phyloP scores from a whole-genome alignment of 176 grass and related monocot species.

The Eleusine indica region DNA sequence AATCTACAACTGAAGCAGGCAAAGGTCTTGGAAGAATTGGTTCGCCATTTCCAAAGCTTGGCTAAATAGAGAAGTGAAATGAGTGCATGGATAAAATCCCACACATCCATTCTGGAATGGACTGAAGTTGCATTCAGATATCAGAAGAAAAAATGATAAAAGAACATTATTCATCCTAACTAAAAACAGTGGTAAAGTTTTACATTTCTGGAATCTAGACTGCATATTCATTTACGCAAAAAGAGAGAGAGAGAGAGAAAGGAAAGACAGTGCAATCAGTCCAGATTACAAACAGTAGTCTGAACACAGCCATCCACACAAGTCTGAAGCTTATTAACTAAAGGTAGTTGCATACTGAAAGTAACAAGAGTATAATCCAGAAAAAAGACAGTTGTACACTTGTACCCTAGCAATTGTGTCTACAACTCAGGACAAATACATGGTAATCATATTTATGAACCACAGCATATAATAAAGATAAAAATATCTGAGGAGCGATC shows the following conservation, averaged over 20 bases:
- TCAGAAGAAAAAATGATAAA: neutral
- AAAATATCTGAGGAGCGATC: neutral
- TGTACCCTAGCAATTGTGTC: neutral
- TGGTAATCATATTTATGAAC: neutral
- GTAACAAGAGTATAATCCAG: constrained; percentile 18
- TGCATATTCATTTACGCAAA: neutral
- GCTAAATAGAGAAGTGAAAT: constrained; percentile 40
- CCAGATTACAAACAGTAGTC: neutral
- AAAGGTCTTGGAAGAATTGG: constrained; percentile 78
- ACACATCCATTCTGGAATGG: neutral
- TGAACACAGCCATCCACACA: constrained; percentile 16
- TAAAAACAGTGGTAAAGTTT: neutral
- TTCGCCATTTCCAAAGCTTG: constrained; percentile 66
- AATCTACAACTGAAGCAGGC: constrained; percentile 69
- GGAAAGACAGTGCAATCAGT: neutral
- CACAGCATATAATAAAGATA: constrained; percentile 9
- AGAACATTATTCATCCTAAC: neutral
- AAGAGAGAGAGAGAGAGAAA: neutral
- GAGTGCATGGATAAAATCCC: neutral
- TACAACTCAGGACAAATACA: constrained; percentile 21
- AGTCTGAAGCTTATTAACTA: neutral
- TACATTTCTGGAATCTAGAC: neutral
- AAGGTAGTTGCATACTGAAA: constrained; percentile 1
- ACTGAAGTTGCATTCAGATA: constrained; percentile 14
- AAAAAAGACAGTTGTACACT: neutral